Base-by-base conservation (phyloP, 176 grass and related monocot species). In the Oryza punctata region DNA sequence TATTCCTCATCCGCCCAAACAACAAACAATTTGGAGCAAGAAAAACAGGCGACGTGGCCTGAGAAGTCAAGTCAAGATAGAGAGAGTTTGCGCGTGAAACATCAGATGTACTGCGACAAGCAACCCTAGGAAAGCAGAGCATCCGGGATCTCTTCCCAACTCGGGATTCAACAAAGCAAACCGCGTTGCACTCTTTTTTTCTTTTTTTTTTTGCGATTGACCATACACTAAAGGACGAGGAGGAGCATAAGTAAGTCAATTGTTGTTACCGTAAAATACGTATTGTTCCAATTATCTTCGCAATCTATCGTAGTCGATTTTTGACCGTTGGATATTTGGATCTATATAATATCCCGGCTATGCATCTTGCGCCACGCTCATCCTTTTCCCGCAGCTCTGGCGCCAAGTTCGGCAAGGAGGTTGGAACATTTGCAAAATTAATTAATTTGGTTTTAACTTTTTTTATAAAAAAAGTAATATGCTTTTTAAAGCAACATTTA, bases 21-120 rank as follows among this genome's bases (percentile, higher is more conserved):
- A 70, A 65, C n/a, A 70, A 65, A 15, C 6, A 19, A 7, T 46
- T 26, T 26, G 9, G n/a, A 67, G 19, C 27, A 83, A 75, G 32
- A 32, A 32, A 32, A 4, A 32, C 30, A 0, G 30, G 30, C 30
- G 78, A 80, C 77, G n/a, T 63, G 73, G 60, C 66, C 1, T 30
- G 43, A 57, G 44, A 86, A 67, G 61, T 79, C 57, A 73, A 83
- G 38, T 72, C 12, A 65, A 38, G 68, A 72, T 26, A 21, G 6
- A 9, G 19, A 70, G 14, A 38, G 40, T 72, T 61, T 63, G 37
- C 75, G 64, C 64, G 46, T 77, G 25, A 76, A 69, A 4, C 14
- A 63, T n/a, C 11, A 73, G 37, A 63, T 65, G 32, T 0, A 0
- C 10, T 38, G 21, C 50, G 50, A 21, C 50, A 57, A 57, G 50